A percentile compares a stretch with the other conserved stretches of the same genome.
Evolutionary conservation across 1,284 basidiomycete species (phyloP).

Genomic region (Trichosporon faecale): DNA sequence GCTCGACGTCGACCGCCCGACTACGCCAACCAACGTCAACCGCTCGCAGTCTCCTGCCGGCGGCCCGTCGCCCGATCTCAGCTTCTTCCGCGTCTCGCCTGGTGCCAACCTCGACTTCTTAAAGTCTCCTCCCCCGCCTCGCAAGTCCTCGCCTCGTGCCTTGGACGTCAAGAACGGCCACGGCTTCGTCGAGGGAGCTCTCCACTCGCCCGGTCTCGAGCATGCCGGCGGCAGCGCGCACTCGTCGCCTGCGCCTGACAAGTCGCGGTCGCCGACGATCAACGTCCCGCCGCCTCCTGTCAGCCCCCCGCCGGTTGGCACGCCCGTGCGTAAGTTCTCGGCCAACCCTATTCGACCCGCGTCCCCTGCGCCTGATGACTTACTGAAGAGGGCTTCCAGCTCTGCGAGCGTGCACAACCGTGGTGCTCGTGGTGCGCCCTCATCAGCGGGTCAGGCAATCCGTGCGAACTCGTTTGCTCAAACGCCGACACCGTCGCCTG

Average conservation of each 20-base stretch:
- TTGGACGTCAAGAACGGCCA: slow-evolving; percentile 2
- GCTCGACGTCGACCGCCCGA: slow-evolving; percentile 36
- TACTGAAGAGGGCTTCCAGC: slow-evolving; percentile 79
- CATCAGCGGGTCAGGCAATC: slow-evolving; percentile 2
- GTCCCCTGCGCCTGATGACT: slow-evolving; percentile 82
- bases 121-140: slow-evolving; percentile 43
- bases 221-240: slow-evolving; percentile 20
- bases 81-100: slow-evolving; percentile 46
- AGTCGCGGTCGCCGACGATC: slow-evolving; percentile 77
- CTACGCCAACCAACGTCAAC: slow-evolving; percentile 33
- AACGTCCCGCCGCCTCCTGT: slow-evolving; percentile 76
- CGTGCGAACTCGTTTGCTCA: slow-evolving; percentile 46
- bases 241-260: slow-evolving; percentile 59
- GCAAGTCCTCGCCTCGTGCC: slow-evolving; percentile 14
- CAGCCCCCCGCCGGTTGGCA: slow-evolving; percentile 66
- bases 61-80: slow-evolving; percentile 34
- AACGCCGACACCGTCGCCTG: not conserved
- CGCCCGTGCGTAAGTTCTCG: slow-evolving; percentile 46
- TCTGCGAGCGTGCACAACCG: slow-evolving; percentile 56
- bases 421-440: slow-evolving; percentile 2
- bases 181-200: slow-evolving; percentile 22
- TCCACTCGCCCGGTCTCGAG: slow-evolving; percentile 37
- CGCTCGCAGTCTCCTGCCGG: slow-evolving; percentile 22
- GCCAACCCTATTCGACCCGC: slow-evolving; percentile 65
- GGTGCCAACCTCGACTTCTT: slow-evolving; percentile 52